Base-by-base conservation (phyloP, 306 rosid genomes). In the Fragaria ananassa region DNA sequence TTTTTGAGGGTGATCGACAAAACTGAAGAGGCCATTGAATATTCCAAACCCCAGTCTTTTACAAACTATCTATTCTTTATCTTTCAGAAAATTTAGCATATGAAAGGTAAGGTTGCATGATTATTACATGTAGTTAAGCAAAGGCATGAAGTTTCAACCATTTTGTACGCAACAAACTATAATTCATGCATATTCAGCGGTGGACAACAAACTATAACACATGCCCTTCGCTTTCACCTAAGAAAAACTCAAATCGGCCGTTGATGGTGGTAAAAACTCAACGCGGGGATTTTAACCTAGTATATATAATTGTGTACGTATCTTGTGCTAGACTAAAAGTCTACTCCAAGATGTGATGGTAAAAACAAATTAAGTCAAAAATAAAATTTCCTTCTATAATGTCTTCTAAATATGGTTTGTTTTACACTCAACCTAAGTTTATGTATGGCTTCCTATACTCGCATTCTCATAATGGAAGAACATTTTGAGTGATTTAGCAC, bases 161-260 rank as follows among this genome's bases (percentile, higher is more conserved):
- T 47, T 47, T 35, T 35, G 5, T 47, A 47, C 14, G 14, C 3
- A 47, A 4, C 18, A 47, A 4, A 13, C 14, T 54, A 21, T 54
- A 74, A 71, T 75, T 1, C 39, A 35, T 35, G 39, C 13, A 35
- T 76, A 63, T 47, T 75, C 76, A 83, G 79, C 78, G 64, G 81
- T 41, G 60, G n/a, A 14, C 66, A 83, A 80, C 81, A 75, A 53
- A 35, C 60, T 58, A 35, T 79, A 80, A 58, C 74, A 41, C 29
- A 37, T 72, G 64, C 64, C 64, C 64, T 70, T 74, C 79, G 58
- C 79, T 58, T 51, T 74, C 76, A 54, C 63, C 31, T 17, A 44
- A 14, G 54, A 14, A 9, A 75, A 79, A 18, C 74, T 37, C 68
- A 77, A 78, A 82, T 35, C 39, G 39, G 39, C 39, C 39, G 39